Percentiles rank a stretch among this genome's conserved stretches.
These are phyloP conservation scores for Physaria fendleri DNA, from an alignment of 345 rosid species.

Conservation along the genomic window DNA sequence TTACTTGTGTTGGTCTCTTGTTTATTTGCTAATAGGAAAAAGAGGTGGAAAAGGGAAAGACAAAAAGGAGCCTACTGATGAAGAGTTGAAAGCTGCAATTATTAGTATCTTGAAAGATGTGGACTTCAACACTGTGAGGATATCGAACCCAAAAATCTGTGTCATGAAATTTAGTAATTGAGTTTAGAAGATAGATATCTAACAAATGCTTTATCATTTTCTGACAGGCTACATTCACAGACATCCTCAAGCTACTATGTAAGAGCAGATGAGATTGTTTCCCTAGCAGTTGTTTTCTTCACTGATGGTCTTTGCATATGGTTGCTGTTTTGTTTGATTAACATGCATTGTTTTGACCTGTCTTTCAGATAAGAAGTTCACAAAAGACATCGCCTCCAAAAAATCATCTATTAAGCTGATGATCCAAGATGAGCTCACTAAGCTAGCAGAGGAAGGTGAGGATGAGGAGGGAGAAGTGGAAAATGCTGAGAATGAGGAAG, in stretches of 20 bases:
- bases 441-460: conserved; percentile 71
- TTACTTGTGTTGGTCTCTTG: not conserved
- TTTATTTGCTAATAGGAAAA: conserved; percentile 37
- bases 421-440: conserved; percentile 90
- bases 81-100: conserved; percentile 59
- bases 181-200: conserved; percentile 2
- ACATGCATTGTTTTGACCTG: not conserved
- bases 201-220: conserved; percentile 20
- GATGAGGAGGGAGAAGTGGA: conserved; percentile 57
- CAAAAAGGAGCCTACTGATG: conserved; percentile 53
- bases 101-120: conserved; percentile 73
- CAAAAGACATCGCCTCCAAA: conserved; percentile 43
- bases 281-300: not conserved
- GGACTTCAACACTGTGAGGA: conserved; percentile 80
- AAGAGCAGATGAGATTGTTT: conserved; percentile 24
- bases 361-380: conserved; percentile 49
- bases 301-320: not conserved
- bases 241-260: conserved; percentile 81
- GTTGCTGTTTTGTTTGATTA: not conserved
- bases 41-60: conserved; percentile 53
- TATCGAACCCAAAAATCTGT: not conserved
- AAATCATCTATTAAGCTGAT: conserved; percentile 67
- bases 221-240: conserved; percentile 92
- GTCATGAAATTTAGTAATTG: not conserved
- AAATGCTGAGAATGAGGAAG: conserved; percentile 47